phyloP scores from a whole-genome alignment of 345 rosid species.

The Citrus australasica region DNA sequence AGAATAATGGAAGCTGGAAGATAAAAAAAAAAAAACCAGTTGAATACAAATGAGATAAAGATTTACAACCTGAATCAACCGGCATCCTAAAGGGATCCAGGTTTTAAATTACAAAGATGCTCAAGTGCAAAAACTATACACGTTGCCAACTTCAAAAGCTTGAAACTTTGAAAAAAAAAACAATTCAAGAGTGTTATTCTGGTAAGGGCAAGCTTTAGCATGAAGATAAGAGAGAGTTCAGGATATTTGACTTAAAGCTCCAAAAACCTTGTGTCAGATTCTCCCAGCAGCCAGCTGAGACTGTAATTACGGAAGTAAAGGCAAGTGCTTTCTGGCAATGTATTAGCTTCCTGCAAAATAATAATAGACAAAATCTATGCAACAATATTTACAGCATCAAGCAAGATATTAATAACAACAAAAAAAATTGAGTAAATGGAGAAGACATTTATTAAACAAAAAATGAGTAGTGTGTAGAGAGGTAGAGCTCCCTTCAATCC shows the following conservation, averaged over 20 bases:
- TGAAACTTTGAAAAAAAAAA: not conserved
- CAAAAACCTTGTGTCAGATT: not conserved
- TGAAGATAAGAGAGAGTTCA: not conserved
- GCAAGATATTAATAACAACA: not conserved
- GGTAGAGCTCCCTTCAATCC: constrained; percentile 98
- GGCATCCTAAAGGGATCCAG: too few species aligned
- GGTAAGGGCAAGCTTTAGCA: not conserved
- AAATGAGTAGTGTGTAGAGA: constrained; percentile 16
- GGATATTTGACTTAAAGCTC: not conserved
- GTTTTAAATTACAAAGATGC: not conserved
- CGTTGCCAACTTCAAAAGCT: not conserved
- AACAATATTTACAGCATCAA: not conserved
- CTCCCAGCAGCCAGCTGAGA: not conserved
- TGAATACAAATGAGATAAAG: too few species aligned
- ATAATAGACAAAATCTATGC: not conserved
- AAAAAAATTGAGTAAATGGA: not conserved
- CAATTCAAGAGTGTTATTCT: too few species aligned
- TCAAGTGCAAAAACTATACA: rapidly evolving
- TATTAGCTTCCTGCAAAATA: not conserved
- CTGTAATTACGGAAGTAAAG: not conserved
- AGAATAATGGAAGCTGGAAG: too few species aligned
- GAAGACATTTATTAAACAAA: not conserved
- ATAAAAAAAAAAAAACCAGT: too few species aligned
- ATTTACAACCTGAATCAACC: too few species aligned
- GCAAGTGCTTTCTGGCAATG: too few species aligned